phyloP scores from a whole-genome alignment of 2,329 filamentous ascomycete species.

The Drechslera avenae region DNA sequence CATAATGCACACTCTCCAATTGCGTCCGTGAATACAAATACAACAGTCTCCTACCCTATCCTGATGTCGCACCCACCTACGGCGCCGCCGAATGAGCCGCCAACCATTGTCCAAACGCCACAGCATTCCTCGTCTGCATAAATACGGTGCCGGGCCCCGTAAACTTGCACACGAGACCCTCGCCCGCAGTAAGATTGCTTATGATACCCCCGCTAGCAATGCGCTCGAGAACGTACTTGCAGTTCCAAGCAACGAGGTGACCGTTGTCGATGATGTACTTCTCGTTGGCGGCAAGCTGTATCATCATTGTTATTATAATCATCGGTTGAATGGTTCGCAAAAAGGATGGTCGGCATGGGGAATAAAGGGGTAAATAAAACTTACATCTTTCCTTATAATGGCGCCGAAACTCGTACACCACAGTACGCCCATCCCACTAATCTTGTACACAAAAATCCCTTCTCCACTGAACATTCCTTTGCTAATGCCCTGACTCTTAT shows the following conservation, averaged over 20 bases:
- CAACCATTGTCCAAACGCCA: slow-evolving; percentile 63
- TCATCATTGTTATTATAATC: background rate
- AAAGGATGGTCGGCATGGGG: too few species aligned
- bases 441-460: slow-evolving; percentile 87
- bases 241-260: slow-evolving; percentile 95
- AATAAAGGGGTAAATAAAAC: slow-evolving; percentile 44
- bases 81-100: slow-evolving; percentile 20
- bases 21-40: slow-evolving; percentile 60
- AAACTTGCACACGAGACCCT: slow-evolving; percentile 94
- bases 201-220: slow-evolving; percentile 90
- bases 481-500: slow-evolving; percentile 81
- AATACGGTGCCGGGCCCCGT: slow-evolving; percentile 87
- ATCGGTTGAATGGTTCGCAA: background rate
- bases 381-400: slow-evolving; percentile 90
- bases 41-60: too few species aligned
- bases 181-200: slow-evolving; percentile 79
- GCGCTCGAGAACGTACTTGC: slow-evolving; percentile 88
- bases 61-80: background rate
- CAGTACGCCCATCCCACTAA: slow-evolving; percentile 77
- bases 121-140: slow-evolving; percentile 87
- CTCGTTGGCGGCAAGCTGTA: slow-evolving; percentile 58
- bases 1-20: slow-evolving; percentile 54
- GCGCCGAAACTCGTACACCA: slow-evolving; percentile 95
- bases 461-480: slow-evolving; percentile 96
- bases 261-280: slow-evolving; percentile 93